A percentile compares a stretch with the other conserved stretches of the same genome.
These are phyloP conservation scores for Bretschneidera sinensis DNA, from an alignment of 345 rosid species.

Conservation along the genomic window DNA sequence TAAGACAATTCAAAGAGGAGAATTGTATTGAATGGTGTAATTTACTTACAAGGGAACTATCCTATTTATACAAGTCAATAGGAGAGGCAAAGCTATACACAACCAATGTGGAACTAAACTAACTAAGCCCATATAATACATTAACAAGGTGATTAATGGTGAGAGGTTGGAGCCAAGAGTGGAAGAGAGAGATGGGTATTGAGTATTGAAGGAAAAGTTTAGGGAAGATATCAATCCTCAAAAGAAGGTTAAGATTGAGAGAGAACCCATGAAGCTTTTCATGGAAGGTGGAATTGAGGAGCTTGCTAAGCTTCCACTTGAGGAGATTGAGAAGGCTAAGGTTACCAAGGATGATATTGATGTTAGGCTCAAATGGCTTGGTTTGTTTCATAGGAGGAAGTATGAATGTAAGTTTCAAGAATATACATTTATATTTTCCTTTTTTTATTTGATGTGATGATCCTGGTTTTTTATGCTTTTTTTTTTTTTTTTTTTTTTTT, in stretches of 20 bases:
- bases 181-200: constrained; percentile 69
- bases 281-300: constrained; percentile 74
- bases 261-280: constrained; percentile 80
- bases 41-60: no score
- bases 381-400: constrained; percentile 88
- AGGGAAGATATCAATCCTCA: constrained; percentile 77
- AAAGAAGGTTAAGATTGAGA: constrained; percentile 84
- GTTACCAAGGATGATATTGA: constrained; percentile 71
- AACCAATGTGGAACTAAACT: no score
- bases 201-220: constrained; percentile 81
- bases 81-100: no score
- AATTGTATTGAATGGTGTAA: no score
- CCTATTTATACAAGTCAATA: no score
- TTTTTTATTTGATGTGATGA: background rate
- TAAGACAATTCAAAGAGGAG: no score
- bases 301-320: constrained; percentile 67
- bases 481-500: no score
- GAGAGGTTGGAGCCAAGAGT: constrained; percentile 81
- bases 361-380: constrained; percentile 97
- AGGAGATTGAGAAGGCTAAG: constrained; percentile 62
- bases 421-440: background rate
- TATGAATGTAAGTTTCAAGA: constrained; percentile 55
- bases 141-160: no score
- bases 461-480: no score
- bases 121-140: no score